Evolutionary conservation across 257 asterid species (phyloP), one percentile per base, ranked within the genome.

Genomic region (Cynanchum wilfordii): DNA sequence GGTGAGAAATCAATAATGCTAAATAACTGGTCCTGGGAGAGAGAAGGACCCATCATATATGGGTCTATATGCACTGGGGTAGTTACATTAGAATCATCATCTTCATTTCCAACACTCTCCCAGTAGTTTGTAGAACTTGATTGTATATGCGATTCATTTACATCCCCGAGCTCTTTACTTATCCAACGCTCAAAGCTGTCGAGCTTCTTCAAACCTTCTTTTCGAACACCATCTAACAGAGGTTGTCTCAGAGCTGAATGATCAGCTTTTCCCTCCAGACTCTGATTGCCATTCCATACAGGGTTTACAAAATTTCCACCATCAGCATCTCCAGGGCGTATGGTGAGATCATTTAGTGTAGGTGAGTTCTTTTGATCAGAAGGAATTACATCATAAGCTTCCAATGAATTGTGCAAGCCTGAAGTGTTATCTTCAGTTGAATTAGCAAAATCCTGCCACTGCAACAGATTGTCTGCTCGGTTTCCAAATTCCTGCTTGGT

Each of bases 111-210:
- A 72, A 88, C 96, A 74, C 79, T 77, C 79, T 85, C 97, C 98
- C 98, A 93, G 83, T 89, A 85, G 69, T 79, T 69, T 73, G 84
- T 87, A 68, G 96, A 84, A 80, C 76, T 79, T 68, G 96, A 78
- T 78, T 85, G 91, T 79, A 80, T 45, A 72, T 81, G 82, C 52
- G 95, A 75, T 81, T 89, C 96, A 67, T 89, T 81, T 45, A 94
- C 96, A 82, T 94, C 98, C 64, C 85, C 98, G 20, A 94, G 96
- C 82, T 94, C 98, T 86, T 83, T 91, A 80, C 91, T 89, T 85
- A 94, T 87, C 98, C 97, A 94, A 56, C 96, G 92, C 79, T 91
- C 98, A 81, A 94, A 94, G 87, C 98, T 94, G 80, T 94, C 98
- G 13, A 94, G 89, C 87, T 94, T 94, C 86, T 80, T 86, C 82